Base-by-base conservation (phyloP, 305 asterid species). In the Fraxinus latifolia region DNA sequence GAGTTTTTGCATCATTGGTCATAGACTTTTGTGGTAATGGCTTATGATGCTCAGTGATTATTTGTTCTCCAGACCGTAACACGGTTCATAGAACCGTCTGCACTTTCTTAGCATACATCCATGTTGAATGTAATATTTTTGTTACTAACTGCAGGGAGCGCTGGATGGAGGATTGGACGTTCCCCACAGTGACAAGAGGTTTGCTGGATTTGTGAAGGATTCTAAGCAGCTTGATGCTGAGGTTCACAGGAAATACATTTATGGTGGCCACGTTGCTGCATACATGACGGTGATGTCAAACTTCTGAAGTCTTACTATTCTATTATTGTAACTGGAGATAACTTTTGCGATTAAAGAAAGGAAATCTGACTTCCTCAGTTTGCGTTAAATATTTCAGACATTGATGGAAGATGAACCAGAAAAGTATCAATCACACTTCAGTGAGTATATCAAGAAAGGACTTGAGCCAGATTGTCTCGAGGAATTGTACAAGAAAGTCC, bases 331-430 rank as follows among this genome's bases (percentile, higher is more conserved):
- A 47, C 6, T 47, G 58, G 50, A 19, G 9, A 11, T 23, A 14
- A 7, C 8, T 47, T 21, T 23, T 62, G 37, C 25, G 29, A 58
- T 47, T 60, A 55, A 78, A 62, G 55, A 14, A 19, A 31, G 50
- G 33, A 33, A 27, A 70, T 68, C 29, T 47, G 65, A 34, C 76
- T 7, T 36, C 58, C 33, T 62, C 7, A 3, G n/a, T 68, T 70
- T 36, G 2, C 71, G 11, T 32, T 15, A 5, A 58, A 73, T 65
- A 11, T 77, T 53, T 53, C 82, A 90, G 93, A 86, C 94, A 37
- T 62, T 90, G 90, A 82, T 77, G 76, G 93, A 92, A 81, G 96
- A 90, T 82, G 96, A 92, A 70, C 94, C 96, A 0, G 96, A 92
- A 73, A 90, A 88, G 86, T 90, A 83, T 50, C 90, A 90, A 47